A percentile compares a stretch with the other conserved stretches of the same genome.
These are phyloP conservation scores for Fomitopsis schrenkii DNA, from an alignment of 1,284 basidiomycete genomes.

Conservation along the genomic window DNA sequence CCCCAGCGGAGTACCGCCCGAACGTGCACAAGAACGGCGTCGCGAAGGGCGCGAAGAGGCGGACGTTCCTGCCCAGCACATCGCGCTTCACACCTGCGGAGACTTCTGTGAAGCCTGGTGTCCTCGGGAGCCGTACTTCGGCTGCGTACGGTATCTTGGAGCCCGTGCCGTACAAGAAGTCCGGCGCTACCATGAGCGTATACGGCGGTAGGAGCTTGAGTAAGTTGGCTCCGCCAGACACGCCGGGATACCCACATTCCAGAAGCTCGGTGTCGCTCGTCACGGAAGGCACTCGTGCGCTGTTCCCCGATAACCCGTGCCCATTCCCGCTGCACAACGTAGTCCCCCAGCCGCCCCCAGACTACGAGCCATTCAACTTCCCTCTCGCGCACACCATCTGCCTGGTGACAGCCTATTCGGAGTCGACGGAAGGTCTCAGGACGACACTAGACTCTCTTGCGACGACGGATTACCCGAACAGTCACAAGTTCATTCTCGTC, in stretches of 20 bases:
- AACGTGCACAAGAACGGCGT: constrained; percentile 75
- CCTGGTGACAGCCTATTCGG: constrained; percentile 97
- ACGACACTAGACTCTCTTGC: constrained; percentile 97
- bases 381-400: constrained; percentile 93
- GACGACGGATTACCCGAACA: constrained; percentile 98
- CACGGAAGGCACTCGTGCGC: constrained; percentile 35
- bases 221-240: constrained; percentile 71
- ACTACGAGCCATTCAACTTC: constrained; percentile 96
- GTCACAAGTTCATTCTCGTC: constrained; percentile 93
- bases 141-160: constrained; percentile 78
- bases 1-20: constrained; percentile 88
- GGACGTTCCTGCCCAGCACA: constrained; percentile 74
- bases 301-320: constrained; percentile 66
- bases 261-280: constrained; percentile 81
- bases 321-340: constrained; percentile 92
- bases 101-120: constrained; percentile 56
- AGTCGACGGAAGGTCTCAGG: constrained; percentile 93
- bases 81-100: constrained; percentile 88
- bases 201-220: constrained; percentile 40
- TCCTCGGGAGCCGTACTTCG: constrained; percentile 55
- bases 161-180: constrained; percentile 55
- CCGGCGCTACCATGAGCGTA: constrained; percentile 39
- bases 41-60: constrained; percentile 55
- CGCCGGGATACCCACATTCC: constrained; percentile 71
- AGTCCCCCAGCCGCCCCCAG: constrained; percentile 87